Conservation (phyloP, 1,139 yeast species). For the Hyphopichia pseudoburtonii region DNA sequence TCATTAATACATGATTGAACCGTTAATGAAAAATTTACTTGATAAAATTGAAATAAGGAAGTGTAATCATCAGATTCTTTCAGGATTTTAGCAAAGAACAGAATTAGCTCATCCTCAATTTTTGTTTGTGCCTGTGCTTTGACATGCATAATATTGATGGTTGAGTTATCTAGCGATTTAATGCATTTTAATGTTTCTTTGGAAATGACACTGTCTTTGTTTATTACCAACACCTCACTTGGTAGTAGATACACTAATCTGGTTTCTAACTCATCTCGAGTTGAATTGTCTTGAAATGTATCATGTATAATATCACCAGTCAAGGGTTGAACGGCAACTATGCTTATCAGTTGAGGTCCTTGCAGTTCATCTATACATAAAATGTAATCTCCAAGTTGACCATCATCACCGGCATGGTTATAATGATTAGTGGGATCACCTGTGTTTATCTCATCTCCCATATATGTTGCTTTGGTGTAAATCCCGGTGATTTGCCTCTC, state of each 20-base stretch:
- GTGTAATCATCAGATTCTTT: neutral
- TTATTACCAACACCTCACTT: slow-evolving; percentile 58
- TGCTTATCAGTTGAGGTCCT: slow-evolving; percentile 23
- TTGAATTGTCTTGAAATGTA: slow-evolving; percentile 54
- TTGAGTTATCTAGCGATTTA: slow-evolving; percentile 12
- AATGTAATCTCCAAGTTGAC: slow-evolving; percentile 27
- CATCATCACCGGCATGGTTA: slow-evolving; percentile 13
- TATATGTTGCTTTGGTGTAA: slow-evolving; percentile 82
- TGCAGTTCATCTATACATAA: slow-evolving; percentile 25
- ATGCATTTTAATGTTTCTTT: slow-evolving; percentile 25
- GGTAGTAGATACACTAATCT: slow-evolving; percentile 74
- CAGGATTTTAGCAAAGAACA: slow-evolving; percentile 5
- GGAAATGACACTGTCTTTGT: slow-evolving; percentile 22
- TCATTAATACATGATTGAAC: slow-evolving; percentile 48
- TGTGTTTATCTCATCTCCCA: slow-evolving; percentile 52
- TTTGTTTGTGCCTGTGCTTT: slow-evolving; percentile 7
- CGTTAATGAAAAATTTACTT: slow-evolving; percentile 18
- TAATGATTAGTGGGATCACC: slow-evolving; percentile 13
- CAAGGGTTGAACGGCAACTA: slow-evolving; percentile 72
- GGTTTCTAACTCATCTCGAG: slow-evolving; percentile 66
- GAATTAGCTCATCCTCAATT: slow-evolving; percentile 4
- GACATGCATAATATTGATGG: slow-evolving; percentile 9
- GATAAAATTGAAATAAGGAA: slow-evolving; percentile 12
- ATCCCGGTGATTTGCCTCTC: slow-evolving; percentile 68
- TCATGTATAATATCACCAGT: slow-evolving; percentile 82